Percentiles rank a stretch among this genome's conserved stretches.
Evolutionary conservation across 345 rosid genomes (phyloP).

Genomic region (Lepidium africanum): DNA sequence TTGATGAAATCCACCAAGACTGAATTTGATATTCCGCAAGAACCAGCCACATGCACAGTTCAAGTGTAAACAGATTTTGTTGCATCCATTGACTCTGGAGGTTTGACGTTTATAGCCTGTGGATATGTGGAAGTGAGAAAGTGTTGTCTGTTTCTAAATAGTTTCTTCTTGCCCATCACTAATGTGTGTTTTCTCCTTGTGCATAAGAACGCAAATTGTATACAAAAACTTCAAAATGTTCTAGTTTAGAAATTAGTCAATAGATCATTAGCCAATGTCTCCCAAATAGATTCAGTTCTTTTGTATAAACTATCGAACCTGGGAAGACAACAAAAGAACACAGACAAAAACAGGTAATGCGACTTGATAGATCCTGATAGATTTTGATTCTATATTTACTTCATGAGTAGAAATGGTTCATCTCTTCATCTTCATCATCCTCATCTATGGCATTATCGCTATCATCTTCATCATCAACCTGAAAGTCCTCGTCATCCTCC

Average conservation of each 20-base stretch:
- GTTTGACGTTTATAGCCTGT: not conserved
- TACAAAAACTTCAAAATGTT: not conserved
- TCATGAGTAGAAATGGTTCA: slow-evolving; percentile 32
- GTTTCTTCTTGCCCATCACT: not conserved
- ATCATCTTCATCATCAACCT: slow-evolving; percentile 30
- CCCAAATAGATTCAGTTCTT: not conserved
- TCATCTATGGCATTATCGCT: slow-evolving; percentile 42
- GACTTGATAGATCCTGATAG: not conserved
- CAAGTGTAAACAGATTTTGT: not conserved
- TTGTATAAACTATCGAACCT: not conserved
- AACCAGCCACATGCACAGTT: not conserved
- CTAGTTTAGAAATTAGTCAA: not conserved
- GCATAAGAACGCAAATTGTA: slow-evolving; percentile 16
- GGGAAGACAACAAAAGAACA: not conserved
- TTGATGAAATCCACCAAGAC: slow-evolving; percentile 61
- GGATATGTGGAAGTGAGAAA: not conserved
- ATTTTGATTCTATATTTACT: not conserved
- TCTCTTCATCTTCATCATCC: slow-evolving; percentile 60
- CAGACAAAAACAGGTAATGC: not conserved
- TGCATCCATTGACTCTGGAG: not conserved
- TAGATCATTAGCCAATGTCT: not conserved
- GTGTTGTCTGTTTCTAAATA: not conserved
- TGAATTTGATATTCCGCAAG: slow-evolving; percentile 11
- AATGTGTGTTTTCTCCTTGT: not conserved
- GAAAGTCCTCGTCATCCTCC: slow-evolving; percentile 32